Base-by-base conservation (phyloP, 2,329 filamentous ascomycete species). In the Phaeosphaeria sp. region DNA sequence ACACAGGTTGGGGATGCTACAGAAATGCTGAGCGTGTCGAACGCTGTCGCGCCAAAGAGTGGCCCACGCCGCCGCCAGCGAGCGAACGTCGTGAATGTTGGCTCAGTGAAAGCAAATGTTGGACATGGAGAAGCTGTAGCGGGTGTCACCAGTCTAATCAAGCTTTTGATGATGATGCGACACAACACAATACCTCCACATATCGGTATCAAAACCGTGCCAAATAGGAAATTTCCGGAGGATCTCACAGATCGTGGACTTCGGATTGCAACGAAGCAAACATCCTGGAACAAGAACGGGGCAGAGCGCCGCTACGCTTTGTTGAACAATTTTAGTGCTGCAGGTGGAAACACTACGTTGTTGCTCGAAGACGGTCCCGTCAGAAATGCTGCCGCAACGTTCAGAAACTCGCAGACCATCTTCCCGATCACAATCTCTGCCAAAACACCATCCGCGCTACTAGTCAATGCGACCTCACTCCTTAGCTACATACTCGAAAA, bases 121-220 rank as follows among this genome's bases (percentile, higher is more conserved):
- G 76, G 76, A 6, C 76, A 78, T 56, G 58, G 64, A 13, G 78
- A 79, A 61, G 68, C 65, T 17, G 69, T 69, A 39, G 60, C 73
- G 6, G 77, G 76, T 13, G 62, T 73, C 1, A 54, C 65, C 0
- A 48, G 57, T 3, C 39, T 79, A 1, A 64, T 77, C 48, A 79
- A 79, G 54, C 66, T 68, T 0, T 54, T 79, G 11, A 52, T 78
- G 21, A 74, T 78, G 69, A 44, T 78, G 36, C 61, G 72, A 33
- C 63, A 77, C 4, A 56, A 63, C 15, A 55, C 27, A 0, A 75
- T 79, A 33, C 87, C 88, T 0, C 87, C 86, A 0, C 89, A 91
- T 59, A 81, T 85, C 21, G 88, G 89, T 13, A 90, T 91, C 78
- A 90, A 90, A 75, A 81, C 77, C 2, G 79, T 82, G 62, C 85